A percentile compares a stretch with the other conserved stretches of the same genome.
Conservation (phyloP, 257 asterid species). For the Petunia axillaris region DNA sequence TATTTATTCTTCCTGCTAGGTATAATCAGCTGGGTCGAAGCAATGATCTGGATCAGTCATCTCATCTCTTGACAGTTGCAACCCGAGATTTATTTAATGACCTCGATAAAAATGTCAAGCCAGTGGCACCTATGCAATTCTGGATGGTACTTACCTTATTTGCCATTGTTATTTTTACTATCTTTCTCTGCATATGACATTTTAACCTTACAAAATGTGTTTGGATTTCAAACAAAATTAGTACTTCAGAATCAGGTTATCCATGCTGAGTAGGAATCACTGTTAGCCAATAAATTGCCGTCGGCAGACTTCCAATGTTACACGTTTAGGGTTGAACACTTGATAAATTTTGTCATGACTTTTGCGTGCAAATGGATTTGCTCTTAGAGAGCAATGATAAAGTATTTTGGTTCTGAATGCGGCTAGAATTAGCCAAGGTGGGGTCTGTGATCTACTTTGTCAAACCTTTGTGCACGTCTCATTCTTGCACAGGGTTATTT, state of each 20-base stretch:
- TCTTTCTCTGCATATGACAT: neutral
- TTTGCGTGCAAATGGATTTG: neutral
- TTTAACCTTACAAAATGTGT: neutral
- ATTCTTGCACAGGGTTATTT: constrained; percentile 10
- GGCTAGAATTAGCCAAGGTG: neutral
- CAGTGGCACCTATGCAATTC: constrained; percentile 94
- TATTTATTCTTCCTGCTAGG: constrained; percentile 49
- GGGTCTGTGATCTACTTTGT: neutral
- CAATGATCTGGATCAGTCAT: constrained; percentile 74
- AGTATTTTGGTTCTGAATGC: neutral
- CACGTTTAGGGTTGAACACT: neutral
- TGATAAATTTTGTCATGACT: constrained; percentile 14
- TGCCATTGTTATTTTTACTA: neutral
- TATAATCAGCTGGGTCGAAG: constrained; percentile 69
- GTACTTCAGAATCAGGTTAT: neutral
- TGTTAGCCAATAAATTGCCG: constrained; percentile 8
- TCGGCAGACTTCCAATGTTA: neutral
- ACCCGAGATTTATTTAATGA: constrained; percentile 85
- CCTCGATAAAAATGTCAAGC: constrained; percentile 86
- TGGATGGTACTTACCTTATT: constrained; percentile 65
- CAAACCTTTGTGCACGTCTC: neutral
- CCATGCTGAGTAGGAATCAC: constrained; percentile 9
- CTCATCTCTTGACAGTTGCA: constrained; percentile 86
- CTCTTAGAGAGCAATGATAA: neutral
- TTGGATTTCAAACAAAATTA: neutral